Conservation (phyloP, 805 yeast genomes). For the Zygoascus tannicola region DNA sequence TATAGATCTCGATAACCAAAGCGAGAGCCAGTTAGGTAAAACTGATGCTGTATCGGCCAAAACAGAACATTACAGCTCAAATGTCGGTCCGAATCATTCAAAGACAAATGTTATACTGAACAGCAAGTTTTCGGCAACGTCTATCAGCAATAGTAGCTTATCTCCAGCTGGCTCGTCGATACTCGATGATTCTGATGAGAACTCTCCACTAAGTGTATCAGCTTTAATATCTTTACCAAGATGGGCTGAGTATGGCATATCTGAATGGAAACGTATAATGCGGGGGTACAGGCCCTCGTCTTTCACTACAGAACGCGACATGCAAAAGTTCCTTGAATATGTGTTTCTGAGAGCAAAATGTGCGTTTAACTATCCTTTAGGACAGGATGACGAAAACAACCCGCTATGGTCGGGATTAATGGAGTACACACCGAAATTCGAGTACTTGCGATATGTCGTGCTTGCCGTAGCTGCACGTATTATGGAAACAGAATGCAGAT, state of each 20-base stretch:
- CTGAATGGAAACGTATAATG: slow-evolving; percentile 15
- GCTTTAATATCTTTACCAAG: slow-evolving; percentile 9
- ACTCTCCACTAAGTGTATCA: slow-evolving; percentile 6
- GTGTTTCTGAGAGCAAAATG: slow-evolving; percentile 12
- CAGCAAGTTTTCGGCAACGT: too few species aligned
- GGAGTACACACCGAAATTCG: slow-evolving; percentile 5
- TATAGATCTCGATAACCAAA: too few species aligned
- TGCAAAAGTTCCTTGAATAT: slow-evolving; percentile 10
- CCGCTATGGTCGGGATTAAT: slow-evolving; percentile 12
- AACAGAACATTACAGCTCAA: too few species aligned
- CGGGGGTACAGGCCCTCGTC: slow-evolving; percentile 14
- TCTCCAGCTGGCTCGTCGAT: too few species aligned
- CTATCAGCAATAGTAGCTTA: too few species aligned
- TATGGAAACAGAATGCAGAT: slow-evolving; percentile 11
- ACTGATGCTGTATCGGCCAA: too few species aligned
- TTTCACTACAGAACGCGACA: slow-evolving; percentile 9
- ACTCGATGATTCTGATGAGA: too few species aligned
- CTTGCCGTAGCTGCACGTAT: slow-evolving; percentile 6
- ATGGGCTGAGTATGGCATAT: slow-evolving; percentile 10
- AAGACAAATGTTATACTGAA: too few species aligned
- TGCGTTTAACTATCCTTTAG: slow-evolving; percentile 12
- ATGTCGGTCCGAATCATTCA: too few species aligned
- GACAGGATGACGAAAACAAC: slow-evolving; percentile 10
- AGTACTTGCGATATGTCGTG: slow-evolving; percentile 10
- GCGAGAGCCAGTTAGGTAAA: too few species aligned